Evolutionary conservation across 2,329 filamentous ascomycete species (phyloP).

Genomic region (Dothidotthia symphoricarpi): DNA sequence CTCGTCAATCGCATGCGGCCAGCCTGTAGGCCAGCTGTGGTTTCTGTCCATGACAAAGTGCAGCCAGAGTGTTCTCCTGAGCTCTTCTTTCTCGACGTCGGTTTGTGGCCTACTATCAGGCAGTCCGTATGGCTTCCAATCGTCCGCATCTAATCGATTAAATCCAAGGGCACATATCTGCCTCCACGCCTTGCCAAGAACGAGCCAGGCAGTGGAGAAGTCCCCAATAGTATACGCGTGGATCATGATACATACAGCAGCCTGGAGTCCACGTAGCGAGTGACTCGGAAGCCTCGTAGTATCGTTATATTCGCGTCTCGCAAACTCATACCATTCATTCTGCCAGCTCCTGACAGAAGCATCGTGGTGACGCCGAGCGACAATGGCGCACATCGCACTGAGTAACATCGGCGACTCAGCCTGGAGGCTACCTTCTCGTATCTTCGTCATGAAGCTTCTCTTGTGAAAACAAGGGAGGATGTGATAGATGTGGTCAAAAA

Average conservation of each 20-base stretch:
- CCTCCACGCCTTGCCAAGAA: constrained; percentile 36
- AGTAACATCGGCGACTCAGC: constrained; percentile 22
- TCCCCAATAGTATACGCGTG: constrained; percentile 28
- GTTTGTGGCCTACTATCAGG: constrained; percentile 8
- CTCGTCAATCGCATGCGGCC: constrained; percentile 30
- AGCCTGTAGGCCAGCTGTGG: constrained; percentile 29
- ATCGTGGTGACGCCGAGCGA: constrained; percentile 25
- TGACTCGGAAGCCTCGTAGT: constrained; percentile 18
- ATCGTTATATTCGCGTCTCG: constrained; percentile 30
- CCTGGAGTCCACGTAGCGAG: constrained; percentile 27
- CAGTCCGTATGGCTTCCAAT: background rate
- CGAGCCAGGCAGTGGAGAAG: constrained; percentile 30
- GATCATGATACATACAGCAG: constrained; percentile 23
- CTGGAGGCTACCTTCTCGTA: constrained; percentile 16
- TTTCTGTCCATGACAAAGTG: constrained; percentile 32
- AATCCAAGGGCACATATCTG: constrained; percentile 29
- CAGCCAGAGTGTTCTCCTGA: constrained; percentile 31
- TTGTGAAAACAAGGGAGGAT: constrained; percentile 33
- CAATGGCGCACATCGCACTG: constrained; percentile 29
- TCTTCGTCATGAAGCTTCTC: constrained; percentile 13
- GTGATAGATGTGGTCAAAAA: constrained; percentile 25
- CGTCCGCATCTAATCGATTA: constrained; percentile 28
- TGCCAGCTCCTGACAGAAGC: constrained; percentile 15
- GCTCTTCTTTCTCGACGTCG: constrained; percentile 28
- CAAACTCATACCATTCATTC: constrained; percentile 30